Evolutionary conservation across 1,284 basidiomycete genomes (phyloP), one percentile per base, ranked within the genome.

Genomic region (Ustilago shanxiensis): DNA sequence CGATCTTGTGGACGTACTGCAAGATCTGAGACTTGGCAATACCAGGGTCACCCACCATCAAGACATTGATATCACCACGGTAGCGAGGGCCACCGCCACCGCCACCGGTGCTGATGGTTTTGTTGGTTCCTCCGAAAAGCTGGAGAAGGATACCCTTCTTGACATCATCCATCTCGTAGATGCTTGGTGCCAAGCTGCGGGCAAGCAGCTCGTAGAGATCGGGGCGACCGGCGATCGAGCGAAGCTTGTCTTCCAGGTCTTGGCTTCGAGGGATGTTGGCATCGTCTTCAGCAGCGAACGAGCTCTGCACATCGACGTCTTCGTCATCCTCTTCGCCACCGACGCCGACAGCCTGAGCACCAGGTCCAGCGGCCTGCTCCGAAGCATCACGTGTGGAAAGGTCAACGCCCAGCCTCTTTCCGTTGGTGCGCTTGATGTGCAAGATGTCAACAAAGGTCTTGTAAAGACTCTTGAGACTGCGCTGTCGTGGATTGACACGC

Each of bases 141-240:
- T 98, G 96, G 31, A 99, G 88, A 55, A 99, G 86, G 63, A 99
- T 96, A 0, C 97, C 96, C 88, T 98, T 98, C 88, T 99, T 99
- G 72, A 99, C 94, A 83, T 99, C 96, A 45, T 99, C 95, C 93
- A 98, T 93, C 86, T 95, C 94, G 92, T 94, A 98, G 79, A 99
- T 96, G 29, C 92, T 93, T 10, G 96, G 97, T 1, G 96, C 96
- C 70, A 99, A 90, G 2, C 92, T 94, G 33, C 92, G 89, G 14
- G 95, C 88, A 1, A 99, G 89, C 44, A 94, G 87, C 4, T 96
- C 93, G 86, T 99, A 99, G 45, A 97, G 88, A 86, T 98, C 95
- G 3, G 91, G 90, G 56, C 91, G 88, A 70, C 89, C 87, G 69
- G 93, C 93, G 31, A 98, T 89, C 45, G 92, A 89, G 39, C 89